Base-by-base conservation (phyloP, 257 asterid genomes). In the Solanum peruvianum region DNA sequence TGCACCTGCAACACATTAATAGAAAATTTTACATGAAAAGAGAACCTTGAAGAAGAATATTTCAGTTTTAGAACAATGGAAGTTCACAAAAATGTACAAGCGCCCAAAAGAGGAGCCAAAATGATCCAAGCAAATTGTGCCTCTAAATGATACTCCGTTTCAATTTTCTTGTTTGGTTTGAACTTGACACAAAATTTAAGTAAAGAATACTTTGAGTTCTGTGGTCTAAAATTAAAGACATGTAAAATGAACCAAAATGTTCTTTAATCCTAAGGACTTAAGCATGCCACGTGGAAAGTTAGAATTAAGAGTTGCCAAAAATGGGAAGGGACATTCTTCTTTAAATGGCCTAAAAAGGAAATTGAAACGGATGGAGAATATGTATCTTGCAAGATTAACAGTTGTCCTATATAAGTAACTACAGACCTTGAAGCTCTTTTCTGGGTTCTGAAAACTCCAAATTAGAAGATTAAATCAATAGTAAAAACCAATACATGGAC, bases 1-100 rank as follows among this genome's bases (percentile, higher is more conserved):
- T 92, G 94, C 27, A 81, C 93, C 94, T 92, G 83, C 66, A 52
- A 45, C 52, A 82, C 69, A 81, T 49, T 18, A 18, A 18, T 81
- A 47, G 44, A 49, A 81, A 52, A 25, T 29, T 81, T 49, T 81
- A 49, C 20, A 49, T 81, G 44, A 49, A 47, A 47, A 39, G 85
- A 69, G 62, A 49, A 71, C 12, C 84, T 47, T 76, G 44, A 25
- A 29, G 81, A 85, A 25, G 81, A 47, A 45, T 16, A 69, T 62
- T 29, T 76, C 87, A 45, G 14, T 20, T 71, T 71, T 35, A 31
- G 45, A 29, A 70, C 25, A 45, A 47, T 47, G 52, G 69, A 18
- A 44, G 42, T 64, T 73, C 20, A 67, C 27, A 12, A 12, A 67
- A 27, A 67, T 47, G 44, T 42, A 87, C 86, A 80, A 47, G 66